phyloP scores from a whole-genome alignment of 495 filamentous ascomycete species.

The Bryoglossum gracile region DNA sequence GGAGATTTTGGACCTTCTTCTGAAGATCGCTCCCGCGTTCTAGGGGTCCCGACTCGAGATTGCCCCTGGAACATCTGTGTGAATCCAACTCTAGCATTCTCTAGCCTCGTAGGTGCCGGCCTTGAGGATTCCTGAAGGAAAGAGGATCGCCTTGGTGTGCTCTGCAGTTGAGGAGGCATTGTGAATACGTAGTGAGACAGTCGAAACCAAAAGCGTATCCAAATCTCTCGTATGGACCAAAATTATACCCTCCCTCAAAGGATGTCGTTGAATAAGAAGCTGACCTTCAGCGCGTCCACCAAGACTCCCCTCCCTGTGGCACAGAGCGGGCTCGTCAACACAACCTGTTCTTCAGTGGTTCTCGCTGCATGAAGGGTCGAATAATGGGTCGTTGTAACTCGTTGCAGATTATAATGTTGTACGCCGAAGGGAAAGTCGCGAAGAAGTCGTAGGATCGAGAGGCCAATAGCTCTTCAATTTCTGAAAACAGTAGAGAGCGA shows the following conservation, averaged over 20 bases:
- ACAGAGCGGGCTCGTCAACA: constrained; percentile 10
- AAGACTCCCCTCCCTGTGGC: not conserved
- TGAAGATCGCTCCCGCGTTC: constrained; percentile 15
- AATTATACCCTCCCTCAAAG: constrained; percentile 2
- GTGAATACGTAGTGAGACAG: too few relatives aligned
- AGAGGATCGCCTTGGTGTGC: constrained; percentile 5
- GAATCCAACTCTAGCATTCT: constrained; percentile 12
- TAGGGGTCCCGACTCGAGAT: constrained; percentile 14
- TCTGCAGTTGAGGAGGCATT: constrained; percentile 10
- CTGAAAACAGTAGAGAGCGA: constrained; percentile 8
- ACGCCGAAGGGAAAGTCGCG: too few relatives aligned
- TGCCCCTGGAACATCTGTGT: constrained; percentile 29
- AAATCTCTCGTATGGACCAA: too few relatives aligned
- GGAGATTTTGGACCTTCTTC: constrained; percentile 39
- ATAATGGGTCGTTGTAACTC: not conserved
- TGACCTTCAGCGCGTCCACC: constrained; percentile 19
- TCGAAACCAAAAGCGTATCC: not conserved
- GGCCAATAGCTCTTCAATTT: constrained; percentile 4
- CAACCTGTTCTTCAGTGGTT: constrained; percentile 4
- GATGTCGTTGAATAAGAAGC: constrained; percentile 1
- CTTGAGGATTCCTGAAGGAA: not conserved
- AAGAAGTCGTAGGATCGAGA: constrained; percentile 7
- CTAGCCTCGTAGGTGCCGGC: constrained; percentile 10
- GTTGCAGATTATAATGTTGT: too few relatives aligned
- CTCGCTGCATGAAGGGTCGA: constrained; percentile 14